These are phyloP conservation scores for Cystobasidium onofrii DNA, from an alignment of 768 basidiomycete species.

Conservation along the genomic window DNA sequence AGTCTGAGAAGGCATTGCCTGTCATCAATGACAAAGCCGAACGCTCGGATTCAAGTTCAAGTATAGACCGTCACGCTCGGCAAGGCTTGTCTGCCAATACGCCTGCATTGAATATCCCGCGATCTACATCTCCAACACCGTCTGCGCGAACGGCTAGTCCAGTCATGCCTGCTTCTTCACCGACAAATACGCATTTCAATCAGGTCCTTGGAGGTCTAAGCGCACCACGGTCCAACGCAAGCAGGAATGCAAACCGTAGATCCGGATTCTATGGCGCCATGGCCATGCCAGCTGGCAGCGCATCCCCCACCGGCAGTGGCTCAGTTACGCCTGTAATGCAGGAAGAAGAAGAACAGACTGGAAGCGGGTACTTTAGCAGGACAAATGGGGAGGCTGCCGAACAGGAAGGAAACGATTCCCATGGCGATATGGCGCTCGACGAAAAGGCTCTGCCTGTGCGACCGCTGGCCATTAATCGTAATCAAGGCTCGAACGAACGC, in stretches of 20 bases:
- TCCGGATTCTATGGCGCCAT: conserved; percentile 41
- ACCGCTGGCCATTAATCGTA: not conserved
- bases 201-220: not conserved
- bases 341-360: not conserved
- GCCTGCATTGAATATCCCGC: not conserved
- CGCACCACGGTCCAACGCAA: not conserved
- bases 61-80: not conserved
- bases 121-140: not conserved
- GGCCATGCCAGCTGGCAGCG: not conserved
- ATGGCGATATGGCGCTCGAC: not conserved
- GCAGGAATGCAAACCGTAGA: conserved; percentile 35
- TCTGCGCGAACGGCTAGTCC: not conserved
- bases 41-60: not conserved
- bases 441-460: not conserved
- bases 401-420: not conserved
- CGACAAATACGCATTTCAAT: not conserved
- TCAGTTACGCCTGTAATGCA: not conserved
- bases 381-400: not conserved
- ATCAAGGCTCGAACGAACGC: not conserved
- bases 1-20: not conserved
- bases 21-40: not conserved
- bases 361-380: not conserved
- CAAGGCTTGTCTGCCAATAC: too few species aligned
- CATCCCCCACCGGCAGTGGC: conserved; percentile 1
- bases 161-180: not conserved